Conservation (phyloP, 345 rosid genomes). For the Eutrema heterophyllum region DNA sequence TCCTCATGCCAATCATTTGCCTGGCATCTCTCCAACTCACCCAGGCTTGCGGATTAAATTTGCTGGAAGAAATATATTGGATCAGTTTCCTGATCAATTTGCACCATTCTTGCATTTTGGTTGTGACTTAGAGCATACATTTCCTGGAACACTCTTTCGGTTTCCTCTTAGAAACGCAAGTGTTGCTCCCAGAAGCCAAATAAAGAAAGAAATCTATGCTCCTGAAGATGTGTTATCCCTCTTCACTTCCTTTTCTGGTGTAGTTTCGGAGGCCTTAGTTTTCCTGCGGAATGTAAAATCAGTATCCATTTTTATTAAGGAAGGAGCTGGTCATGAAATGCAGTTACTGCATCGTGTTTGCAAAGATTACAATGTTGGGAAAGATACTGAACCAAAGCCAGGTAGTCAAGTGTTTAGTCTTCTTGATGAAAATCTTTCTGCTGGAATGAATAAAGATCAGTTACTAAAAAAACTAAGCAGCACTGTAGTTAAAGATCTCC, state of each 20-base stretch:
- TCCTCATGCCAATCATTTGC: slow-evolving; percentile 92
- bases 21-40: slow-evolving; percentile 94
- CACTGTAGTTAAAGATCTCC: slow-evolving; percentile 48
- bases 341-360: slow-evolving; percentile 71
- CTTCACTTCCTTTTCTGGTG: slow-evolving; percentile 70
- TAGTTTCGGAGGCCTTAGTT: slow-evolving; percentile 73
- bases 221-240: slow-evolving; percentile 86
- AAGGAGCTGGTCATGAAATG: slow-evolving; percentile 75
- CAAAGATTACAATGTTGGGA: slow-evolving; percentile 48
- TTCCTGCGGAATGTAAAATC: slow-evolving; percentile 80
- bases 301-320: slow-evolving; percentile 72
- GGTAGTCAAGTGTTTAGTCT: slow-evolving; percentile 51
- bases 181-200: slow-evolving; percentile 76
- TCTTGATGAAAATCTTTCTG: slow-evolving; percentile 47
- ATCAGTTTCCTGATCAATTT: slow-evolving; percentile 96
- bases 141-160: slow-evolving; percentile 93
- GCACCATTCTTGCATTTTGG: slow-evolving; percentile 93
- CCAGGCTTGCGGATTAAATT: slow-evolving; percentile 93
- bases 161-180: slow-evolving; percentile 79
- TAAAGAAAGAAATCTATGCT: slow-evolving; percentile 76
- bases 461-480: slow-evolving; percentile 65
- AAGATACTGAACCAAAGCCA: slow-evolving; percentile 44
- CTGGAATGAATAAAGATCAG: slow-evolving; percentile 73
- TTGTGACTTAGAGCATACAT: slow-evolving; percentile 74
- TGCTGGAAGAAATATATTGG: slow-evolving; percentile 79